These are phyloP conservation scores for Fusarium temperatum DNA, from an alignment of 2,329 filamentous ascomycete genomes.

Conservation along the genomic window DNA sequence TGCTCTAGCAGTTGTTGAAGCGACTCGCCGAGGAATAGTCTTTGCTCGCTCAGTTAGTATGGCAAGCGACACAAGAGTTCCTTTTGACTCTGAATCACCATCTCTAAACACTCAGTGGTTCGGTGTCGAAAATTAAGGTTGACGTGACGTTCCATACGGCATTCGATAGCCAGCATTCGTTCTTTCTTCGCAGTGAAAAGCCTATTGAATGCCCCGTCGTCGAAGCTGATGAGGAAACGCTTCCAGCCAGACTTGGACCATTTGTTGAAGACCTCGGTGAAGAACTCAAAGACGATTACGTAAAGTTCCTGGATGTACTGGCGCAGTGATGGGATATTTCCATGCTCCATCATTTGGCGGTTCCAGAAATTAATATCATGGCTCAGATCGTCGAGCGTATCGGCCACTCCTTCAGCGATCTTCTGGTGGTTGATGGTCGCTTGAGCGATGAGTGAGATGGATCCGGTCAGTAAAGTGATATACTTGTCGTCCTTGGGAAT, in stretches of 20 bases:
- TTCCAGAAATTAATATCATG: background rate
- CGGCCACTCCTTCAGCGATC: background rate
- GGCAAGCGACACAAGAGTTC: background rate
- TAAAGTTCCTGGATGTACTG: background rate
- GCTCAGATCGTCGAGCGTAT: background rate
- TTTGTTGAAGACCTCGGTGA: background rate
- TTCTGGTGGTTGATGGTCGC: background rate
- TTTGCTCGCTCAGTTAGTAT: background rate
- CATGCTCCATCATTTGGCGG: background rate
- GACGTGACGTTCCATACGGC: background rate
- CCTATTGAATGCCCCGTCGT: background rate
- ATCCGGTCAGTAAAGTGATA: background rate
- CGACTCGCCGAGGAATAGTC: background rate
- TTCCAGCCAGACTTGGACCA: background rate
- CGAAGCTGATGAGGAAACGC: background rate
- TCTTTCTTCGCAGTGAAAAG: background rate
- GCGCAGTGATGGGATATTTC: background rate
- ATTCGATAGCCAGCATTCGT: background rate
- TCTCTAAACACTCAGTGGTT: background rate
- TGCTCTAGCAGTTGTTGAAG: background rate
- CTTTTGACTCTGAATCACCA: background rate
- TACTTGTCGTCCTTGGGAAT: background rate
- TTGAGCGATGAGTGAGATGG: background rate
- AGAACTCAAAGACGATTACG: background rate
- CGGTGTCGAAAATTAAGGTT: background rate